A percentile compares a stretch with the other conserved stretches of the same genome.
phyloP scores from a whole-genome alignment of 176 grass and related monocot genomes.

The Aegilops sharonensis region DNA sequence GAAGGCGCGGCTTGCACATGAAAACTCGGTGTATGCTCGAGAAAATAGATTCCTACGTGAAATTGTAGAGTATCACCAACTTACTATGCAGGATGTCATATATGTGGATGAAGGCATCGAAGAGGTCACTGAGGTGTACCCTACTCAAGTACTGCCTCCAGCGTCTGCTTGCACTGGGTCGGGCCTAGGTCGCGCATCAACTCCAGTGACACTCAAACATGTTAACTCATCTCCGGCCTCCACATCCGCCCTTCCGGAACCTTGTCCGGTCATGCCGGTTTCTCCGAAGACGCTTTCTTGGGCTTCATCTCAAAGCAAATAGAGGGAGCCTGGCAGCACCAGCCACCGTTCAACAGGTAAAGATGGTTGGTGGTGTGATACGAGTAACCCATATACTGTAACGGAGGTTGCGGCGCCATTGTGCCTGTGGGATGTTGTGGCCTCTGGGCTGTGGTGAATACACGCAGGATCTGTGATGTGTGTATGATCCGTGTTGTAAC shows the following conservation, averaged over 20 bases:
- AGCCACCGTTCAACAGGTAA: conserved; percentile 13
- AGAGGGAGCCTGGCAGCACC: conserved; percentile 4
- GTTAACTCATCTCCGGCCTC: conserved; percentile 26
- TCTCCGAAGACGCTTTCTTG: conserved; percentile 28
- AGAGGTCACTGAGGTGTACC: conserved; percentile 90
- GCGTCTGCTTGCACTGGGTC: conserved; percentile 11
- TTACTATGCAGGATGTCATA: conserved; percentile 97
- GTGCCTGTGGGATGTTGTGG: conserved; percentile 24
- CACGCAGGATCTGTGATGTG: conserved; percentile 9
- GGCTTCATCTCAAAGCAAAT: conserved; percentile 23
- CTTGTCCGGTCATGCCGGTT: conserved; percentile 40
- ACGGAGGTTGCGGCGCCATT: not conserved
- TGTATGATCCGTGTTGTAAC: conserved; percentile 31
- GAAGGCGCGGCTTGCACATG: conserved; percentile 85
- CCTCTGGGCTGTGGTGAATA: not conserved
- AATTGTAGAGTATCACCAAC: conserved; percentile 97
- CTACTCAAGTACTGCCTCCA: conserved; percentile 57
- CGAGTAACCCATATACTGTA: conserved; percentile 24
- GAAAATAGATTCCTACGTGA: conserved; percentile 96
- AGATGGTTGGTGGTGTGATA: conserved; percentile 18
- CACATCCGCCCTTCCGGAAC: conserved; percentile 46
- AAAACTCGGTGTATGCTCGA: conserved; percentile 88
- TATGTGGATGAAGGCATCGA: conserved; percentile 96
- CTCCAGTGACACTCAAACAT: conserved; percentile 39
- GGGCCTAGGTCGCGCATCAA: not conserved